These are phyloP conservation scores for Epichloe uncinata DNA, from an alignment of 2,329 filamentous ascomycete species.

Conservation along the genomic window DNA sequence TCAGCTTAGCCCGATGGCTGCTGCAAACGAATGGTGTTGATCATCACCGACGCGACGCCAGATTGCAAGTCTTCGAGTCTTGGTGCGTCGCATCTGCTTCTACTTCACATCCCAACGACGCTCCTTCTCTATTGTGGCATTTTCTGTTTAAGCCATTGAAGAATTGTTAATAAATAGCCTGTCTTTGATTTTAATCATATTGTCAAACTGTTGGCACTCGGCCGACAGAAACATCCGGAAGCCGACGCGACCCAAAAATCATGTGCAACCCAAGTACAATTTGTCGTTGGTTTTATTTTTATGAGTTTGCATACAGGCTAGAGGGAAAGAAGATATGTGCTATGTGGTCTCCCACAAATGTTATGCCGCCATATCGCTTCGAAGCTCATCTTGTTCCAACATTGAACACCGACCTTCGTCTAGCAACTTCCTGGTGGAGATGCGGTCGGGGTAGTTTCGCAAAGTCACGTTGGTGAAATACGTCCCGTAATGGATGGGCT, in stretches of 20 bases:
- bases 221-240: not conserved
- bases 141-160: not conserved
- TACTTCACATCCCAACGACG: too few relatives aligned
- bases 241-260: too few relatives aligned
- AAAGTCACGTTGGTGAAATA: constrained; percentile 39
- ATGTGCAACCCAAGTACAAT: too few relatives aligned
- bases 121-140: too few relatives aligned
- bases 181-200: too few relatives aligned
- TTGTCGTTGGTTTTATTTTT: too few relatives aligned
- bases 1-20: not conserved
- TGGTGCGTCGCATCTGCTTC: too few relatives aligned
- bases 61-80: too few relatives aligned
- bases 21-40: not conserved
- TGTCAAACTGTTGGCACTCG: not conserved
- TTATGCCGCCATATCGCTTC: constrained; percentile 11
- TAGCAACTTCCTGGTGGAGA: constrained; percentile 26
- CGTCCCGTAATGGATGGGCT: constrained; percentile 33
- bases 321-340: not conserved
- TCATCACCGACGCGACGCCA: too few relatives aligned
- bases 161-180: too few relatives aligned
- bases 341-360: not conserved
- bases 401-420: constrained; percentile 16
- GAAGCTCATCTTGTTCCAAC: constrained; percentile 9
- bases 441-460: constrained; percentile 33
- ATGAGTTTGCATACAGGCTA: too few relatives aligned